These are phyloP conservation scores for rapeseed (Brassica napus) DNA, from an alignment of 345 rosid genomes.

Conservation along the genomic window DNA sequence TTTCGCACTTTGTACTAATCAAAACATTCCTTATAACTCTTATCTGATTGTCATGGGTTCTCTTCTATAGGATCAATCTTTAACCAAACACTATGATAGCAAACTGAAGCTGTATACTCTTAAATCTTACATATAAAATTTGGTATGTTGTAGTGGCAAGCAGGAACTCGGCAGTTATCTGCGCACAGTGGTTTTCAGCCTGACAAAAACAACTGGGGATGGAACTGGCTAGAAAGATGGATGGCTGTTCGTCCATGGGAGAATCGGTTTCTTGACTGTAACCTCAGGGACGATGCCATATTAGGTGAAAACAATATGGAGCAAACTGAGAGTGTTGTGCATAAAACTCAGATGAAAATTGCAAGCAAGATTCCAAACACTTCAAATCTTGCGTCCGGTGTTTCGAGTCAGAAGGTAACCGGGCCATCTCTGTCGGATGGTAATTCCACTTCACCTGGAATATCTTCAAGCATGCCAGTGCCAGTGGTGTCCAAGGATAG, in stretches of 20 bases:
- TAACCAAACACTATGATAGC: background rate
- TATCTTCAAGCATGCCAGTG: constrained; percentile 53
- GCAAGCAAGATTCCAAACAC: constrained; percentile 51
- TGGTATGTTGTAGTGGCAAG: constrained; percentile 77
- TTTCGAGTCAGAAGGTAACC: constrained; percentile 54
- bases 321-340: constrained; percentile 52
- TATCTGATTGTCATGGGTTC: constrained; percentile 4
- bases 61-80: constrained; percentile 2
- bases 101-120: background rate
- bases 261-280: constrained; percentile 90
- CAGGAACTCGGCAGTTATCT: constrained; percentile 76
- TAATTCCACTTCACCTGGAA: constrained; percentile 61
- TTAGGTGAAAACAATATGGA: constrained; percentile 51
- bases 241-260: constrained; percentile 99
- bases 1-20: background rate
- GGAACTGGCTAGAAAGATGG: constrained; percentile 99
- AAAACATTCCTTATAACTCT: background rate
- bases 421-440: constrained; percentile 75
- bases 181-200: constrained; percentile 72
- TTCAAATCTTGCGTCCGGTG: constrained; percentile 46
- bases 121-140: constrained; percentile 11
- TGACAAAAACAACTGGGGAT: constrained; percentile 98
- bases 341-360: constrained; percentile 54
- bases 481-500: constrained; percentile 52
- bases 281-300: constrained; percentile 74